phyloP scores from a whole-genome alignment of 139 green algal species.

The Micractinium sp. region DNA sequence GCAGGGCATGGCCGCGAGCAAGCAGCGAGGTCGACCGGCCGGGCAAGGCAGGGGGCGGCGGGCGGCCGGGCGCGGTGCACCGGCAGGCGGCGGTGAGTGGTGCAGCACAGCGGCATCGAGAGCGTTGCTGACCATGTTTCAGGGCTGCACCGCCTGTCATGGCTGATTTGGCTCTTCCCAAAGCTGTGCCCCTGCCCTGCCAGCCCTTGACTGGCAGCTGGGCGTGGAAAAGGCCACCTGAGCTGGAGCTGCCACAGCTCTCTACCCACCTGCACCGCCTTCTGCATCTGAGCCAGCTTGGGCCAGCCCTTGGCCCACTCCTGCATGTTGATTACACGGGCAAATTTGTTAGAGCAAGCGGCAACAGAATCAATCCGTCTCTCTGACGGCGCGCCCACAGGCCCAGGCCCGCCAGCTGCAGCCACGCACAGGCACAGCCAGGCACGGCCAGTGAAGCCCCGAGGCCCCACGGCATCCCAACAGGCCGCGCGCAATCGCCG shows the following conservation, averaged over 20 bases:
- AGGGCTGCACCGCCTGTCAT: not conserved
- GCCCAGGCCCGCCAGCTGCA: not conserved
- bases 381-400: not conserved
- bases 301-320: not conserved
- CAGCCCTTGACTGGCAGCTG: too few species aligned
- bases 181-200: not conserved
- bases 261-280: not conserved
- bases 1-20: not conserved
- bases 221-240: too few species aligned
- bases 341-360: not conserved
- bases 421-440: not conserved
- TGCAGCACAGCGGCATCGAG: not conserved
- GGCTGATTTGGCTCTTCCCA: not conserved
- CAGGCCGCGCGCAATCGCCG: too few species aligned
- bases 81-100: too few species aligned
- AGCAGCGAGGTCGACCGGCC: too few species aligned
- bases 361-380: not conserved
- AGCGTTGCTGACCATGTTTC: not conserved
- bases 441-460: too few species aligned
- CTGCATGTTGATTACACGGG: not conserved
- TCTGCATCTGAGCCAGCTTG: not conserved
- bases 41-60: not conserved
- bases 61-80: too few species aligned
- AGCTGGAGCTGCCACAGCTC: not conserved
- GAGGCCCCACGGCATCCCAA: too few species aligned